phyloP scores from a whole-genome alignment of 164 flowering plant species.

The Stephania cephalantha region DNA sequence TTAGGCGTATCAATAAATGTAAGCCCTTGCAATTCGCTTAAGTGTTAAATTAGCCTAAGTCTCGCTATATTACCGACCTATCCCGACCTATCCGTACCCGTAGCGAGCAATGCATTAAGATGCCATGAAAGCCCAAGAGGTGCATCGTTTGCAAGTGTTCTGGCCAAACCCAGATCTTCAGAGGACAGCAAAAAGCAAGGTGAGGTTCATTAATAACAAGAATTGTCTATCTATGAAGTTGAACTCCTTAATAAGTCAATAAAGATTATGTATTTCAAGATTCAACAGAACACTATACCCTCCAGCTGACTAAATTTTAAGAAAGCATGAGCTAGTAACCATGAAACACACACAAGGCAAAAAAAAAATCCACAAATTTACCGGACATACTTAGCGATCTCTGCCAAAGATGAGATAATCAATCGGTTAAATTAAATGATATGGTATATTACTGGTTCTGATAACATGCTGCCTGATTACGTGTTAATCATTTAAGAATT shows the following conservation, averaged over 20 bases:
- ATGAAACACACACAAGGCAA: neutral
- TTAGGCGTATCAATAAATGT: too few species aligned
- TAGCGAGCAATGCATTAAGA: too few species aligned
- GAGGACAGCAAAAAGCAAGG: neutral
- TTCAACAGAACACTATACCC: neutral
- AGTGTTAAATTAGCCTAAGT: too few species aligned
- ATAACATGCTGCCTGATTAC: neutral
- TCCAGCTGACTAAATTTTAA: neutral
- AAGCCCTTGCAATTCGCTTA: too few species aligned
- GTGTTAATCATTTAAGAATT: neutral
- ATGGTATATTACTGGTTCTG: neutral
- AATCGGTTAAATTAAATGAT: neutral
- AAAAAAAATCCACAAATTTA: neutral
- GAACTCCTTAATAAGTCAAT: neutral
- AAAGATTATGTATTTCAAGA: neutral
- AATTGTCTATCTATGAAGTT: neutral
- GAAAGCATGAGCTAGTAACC: neutral
- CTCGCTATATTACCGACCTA: too few species aligned
- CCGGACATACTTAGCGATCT: neutral
- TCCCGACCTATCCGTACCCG: too few species aligned
- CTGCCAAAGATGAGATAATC: neutral
- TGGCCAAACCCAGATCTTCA: constrained; percentile 91
- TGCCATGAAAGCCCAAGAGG: constrained; percentile 58
- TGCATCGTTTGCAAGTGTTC: constrained; percentile 85
- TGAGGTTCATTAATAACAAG: neutral